These are phyloP conservation scores for Castanopsis chinensis DNA, from an alignment of 306 rosid genomes.

Conservation along the genomic window DNA sequence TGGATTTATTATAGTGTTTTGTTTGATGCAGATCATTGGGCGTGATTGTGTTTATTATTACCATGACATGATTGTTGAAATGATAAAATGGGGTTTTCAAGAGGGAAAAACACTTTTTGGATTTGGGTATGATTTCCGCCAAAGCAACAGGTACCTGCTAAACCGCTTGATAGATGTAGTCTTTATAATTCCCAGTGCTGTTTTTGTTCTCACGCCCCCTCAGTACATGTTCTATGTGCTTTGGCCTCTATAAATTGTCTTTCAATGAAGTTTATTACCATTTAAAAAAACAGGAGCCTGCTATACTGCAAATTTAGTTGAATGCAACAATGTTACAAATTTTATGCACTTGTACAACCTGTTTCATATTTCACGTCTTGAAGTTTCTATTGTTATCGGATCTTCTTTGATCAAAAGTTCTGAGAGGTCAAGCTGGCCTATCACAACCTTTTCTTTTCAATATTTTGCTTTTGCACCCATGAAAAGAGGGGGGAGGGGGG, in stretches of 20 bases:
- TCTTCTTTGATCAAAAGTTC: not conserved
- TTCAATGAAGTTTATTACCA: too few relatives aligned
- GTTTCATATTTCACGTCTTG: not conserved
- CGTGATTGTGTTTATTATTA: conserved; percentile 76
- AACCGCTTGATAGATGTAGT: not conserved
- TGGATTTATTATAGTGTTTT: not conserved
- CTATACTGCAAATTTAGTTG: not conserved
- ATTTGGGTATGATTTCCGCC: conserved; percentile 98
- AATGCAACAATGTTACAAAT: not conserved
- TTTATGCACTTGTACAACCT: not conserved
- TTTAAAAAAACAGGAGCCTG: conserved; percentile 53
- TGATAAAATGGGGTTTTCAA: conserved; percentile 84
- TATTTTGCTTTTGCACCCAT: not conserved
- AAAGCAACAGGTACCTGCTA: conserved; percentile 82
- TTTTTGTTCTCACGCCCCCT: too few relatives aligned
- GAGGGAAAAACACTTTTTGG: conserved; percentile 96
- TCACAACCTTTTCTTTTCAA: not conserved
- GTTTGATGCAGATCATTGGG: conserved; percentile 66
- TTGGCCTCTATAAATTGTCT: too few relatives aligned
- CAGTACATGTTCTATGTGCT: too few relatives aligned
- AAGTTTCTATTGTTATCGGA: not conserved
- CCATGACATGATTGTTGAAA: conserved; percentile 89
- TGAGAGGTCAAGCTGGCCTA: not conserved
- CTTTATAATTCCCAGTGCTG: too few relatives aligned
- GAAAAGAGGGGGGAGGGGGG: not conserved